Conservation (phyloP, 192 early-diverging fungal genomes). For the Gryganskiella cystojenkinii region DNA sequence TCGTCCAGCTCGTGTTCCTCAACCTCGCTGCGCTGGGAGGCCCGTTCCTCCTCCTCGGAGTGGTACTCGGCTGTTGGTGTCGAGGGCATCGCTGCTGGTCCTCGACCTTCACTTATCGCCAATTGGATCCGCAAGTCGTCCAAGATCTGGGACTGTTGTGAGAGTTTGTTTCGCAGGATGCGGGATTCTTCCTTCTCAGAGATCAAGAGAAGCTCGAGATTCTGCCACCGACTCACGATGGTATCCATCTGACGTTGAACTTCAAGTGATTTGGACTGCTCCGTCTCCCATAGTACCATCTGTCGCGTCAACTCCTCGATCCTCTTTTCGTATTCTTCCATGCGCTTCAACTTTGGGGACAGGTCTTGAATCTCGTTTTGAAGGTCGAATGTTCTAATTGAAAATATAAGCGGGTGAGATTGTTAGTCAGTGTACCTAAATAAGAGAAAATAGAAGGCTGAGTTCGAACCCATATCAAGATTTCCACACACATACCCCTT, state of each 20-base stretch:
- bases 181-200: constrained; percentile 40
- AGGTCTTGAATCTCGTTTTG: constrained; percentile 57
- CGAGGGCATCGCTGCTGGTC: background rate
- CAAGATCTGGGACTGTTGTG: constrained; percentile 43
- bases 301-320: constrained; percentile 62
- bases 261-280: constrained; percentile 50
- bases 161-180: constrained; percentile 18
- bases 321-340: constrained; percentile 61
- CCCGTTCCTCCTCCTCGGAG: constrained; percentile 3
- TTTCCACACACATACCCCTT: constrained; percentile 48
- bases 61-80: constrained; percentile 1
- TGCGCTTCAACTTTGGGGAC: constrained; percentile 56
- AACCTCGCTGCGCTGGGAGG: background rate
- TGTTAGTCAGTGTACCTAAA: constrained; percentile 7
- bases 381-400: constrained; percentile 56
- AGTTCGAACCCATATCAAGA: background rate
- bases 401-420: constrained; percentile 11
- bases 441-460: background rate
- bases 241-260: constrained; percentile 56
- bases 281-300: constrained; percentile 58
- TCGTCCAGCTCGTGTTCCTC: background rate
- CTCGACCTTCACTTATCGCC: constrained; percentile 18
- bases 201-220: constrained; percentile 35
- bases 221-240: constrained; percentile 51
- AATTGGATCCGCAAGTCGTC: constrained; percentile 54